Conservation (phyloP, 1,139 yeast species). For the Nematodospora anomalae region DNA sequence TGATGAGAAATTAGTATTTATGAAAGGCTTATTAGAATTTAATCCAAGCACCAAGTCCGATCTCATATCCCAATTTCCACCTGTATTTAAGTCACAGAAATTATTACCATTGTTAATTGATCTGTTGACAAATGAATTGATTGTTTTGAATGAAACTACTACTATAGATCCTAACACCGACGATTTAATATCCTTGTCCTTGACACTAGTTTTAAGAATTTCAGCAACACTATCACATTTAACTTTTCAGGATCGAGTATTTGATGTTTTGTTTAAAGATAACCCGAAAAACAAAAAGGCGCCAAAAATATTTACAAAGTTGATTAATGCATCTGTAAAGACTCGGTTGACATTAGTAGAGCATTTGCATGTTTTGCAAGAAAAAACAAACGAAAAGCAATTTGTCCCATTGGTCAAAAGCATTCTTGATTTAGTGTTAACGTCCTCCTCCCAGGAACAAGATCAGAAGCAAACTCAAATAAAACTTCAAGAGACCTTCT, state of each 20-base stretch:
- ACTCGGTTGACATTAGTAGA: conserved; percentile 49
- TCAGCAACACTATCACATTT: conserved; percentile 70
- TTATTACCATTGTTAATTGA: conserved; percentile 68
- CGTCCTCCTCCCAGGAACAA: conserved; percentile 27
- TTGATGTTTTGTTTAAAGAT: conserved; percentile 32
- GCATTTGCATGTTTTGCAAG: conserved; percentile 51
- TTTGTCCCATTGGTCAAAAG: conserved; percentile 35
- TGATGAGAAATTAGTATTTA: conserved; percentile 67
- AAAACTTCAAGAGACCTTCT: conserved; percentile 56
- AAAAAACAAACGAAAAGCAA: conserved; percentile 52
- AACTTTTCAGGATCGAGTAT: conserved; percentile 72
- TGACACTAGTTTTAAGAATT: conserved; percentile 61
- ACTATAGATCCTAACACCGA: conserved; percentile 24
- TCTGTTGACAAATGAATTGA: conserved; percentile 37
- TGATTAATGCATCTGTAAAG: conserved; percentile 34
- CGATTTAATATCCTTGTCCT: conserved; percentile 49
- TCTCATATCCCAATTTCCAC: conserved; percentile 69
- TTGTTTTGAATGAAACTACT: conserved; percentile 19
- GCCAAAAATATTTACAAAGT: conserved; percentile 42
- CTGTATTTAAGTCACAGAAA: conserved; percentile 65
- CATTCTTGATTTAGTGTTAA: conserved; percentile 29
- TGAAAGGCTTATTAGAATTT: conserved; percentile 56
- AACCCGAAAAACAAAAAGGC: conserved; percentile 34
- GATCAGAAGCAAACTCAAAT: conserved; percentile 33
- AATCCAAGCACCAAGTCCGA: conserved; percentile 20